These are phyloP conservation scores for Penicillium expansum DNA, from an alignment of 2,329 filamentous ascomycete species.

Conservation along the genomic window DNA sequence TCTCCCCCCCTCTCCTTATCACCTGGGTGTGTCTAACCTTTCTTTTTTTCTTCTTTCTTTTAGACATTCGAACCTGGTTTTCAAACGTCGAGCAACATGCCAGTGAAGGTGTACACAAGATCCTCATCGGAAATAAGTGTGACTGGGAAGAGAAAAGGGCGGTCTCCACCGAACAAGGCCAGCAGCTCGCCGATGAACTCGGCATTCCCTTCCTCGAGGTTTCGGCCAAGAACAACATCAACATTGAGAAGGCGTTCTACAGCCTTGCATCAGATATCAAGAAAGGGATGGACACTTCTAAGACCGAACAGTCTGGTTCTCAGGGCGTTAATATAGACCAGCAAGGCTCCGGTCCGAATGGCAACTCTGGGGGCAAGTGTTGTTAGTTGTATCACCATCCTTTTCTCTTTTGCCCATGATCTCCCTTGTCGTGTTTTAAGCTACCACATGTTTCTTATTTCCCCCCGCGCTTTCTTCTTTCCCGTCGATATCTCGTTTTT, in stretches of 20 bases:
- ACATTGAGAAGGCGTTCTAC: slow-evolving; percentile 98
- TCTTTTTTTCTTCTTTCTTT: neutral
- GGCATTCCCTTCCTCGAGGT: slow-evolving; percentile 98
- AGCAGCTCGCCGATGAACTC: slow-evolving; percentile 90
- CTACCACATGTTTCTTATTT: neutral
- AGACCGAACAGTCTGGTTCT: slow-evolving; percentile 63
- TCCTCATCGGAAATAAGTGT: slow-evolving; percentile 99
- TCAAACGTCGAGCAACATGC: slow-evolving; percentile 98
- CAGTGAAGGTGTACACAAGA: slow-evolving; percentile 98
- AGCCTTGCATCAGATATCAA: slow-evolving; percentile 94
- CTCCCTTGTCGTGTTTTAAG: slow-evolving; percentile 2
- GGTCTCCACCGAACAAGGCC: slow-evolving; percentile 87
- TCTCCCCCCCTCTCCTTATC: neutral
- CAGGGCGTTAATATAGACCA: slow-evolving; percentile 68
- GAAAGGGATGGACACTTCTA: slow-evolving; percentile 92
- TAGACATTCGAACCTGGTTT: slow-evolving; percentile 99
- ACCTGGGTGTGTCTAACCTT: neutral
- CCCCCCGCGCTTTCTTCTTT: neutral
- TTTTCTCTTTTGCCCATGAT: neutral
- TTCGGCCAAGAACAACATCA: slow-evolving; percentile 98
- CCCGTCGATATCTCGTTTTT: slow-evolving; percentile 14
- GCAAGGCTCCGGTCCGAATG: slow-evolving; percentile 51
- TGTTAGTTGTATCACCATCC: slow-evolving; percentile 55
- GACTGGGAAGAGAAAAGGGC: slow-evolving; percentile 99
- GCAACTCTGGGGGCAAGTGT: slow-evolving; percentile 66